Evolutionary conservation across 768 basidiomycete species (phyloP).

Genomic region (Pleurotus eryngii): DNA sequence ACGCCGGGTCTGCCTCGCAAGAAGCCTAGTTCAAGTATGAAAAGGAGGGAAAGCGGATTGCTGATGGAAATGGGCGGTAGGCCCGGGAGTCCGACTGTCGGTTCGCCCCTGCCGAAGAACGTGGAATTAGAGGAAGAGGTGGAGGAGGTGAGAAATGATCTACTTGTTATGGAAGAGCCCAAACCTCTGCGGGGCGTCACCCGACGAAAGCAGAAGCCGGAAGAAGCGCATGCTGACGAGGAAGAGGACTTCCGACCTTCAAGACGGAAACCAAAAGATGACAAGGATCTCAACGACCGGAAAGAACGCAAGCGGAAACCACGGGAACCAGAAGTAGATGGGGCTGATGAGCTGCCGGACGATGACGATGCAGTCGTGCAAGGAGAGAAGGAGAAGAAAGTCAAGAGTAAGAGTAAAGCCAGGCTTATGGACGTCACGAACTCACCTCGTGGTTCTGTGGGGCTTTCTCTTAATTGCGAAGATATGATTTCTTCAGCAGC

Average conservation of each 20-base stretch:
- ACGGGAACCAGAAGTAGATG: conserved; percentile 34
- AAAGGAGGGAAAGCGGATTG: conserved; percentile 51
- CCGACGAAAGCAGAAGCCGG: conserved; percentile 6
- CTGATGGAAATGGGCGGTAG: conserved; percentile 40
- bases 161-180: conserved; percentile 5
- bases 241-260: conserved; percentile 16
- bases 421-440: conserved; percentile 68
- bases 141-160: conserved; percentile 51
- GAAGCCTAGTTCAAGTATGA: background rate
- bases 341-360: conserved; percentile 29
- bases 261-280: conserved; percentile 18
- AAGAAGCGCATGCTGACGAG: conserved; percentile 31
- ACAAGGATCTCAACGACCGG: conserved; percentile 31
- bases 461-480: conserved; percentile 6
- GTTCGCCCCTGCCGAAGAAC: conserved; percentile 50
- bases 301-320: conserved; percentile 46
- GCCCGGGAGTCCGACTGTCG: conserved; percentile 66
- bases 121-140: conserved; percentile 50
- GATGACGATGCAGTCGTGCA: conserved; percentile 23
- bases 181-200: background rate
- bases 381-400: conserved; percentile 25
- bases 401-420: conserved; percentile 30
- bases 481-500: background rate
- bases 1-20: conserved; percentile 8
- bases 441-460: conserved; percentile 32